A percentile compares a stretch with the other conserved stretches of the same genome.
phyloP scores from a whole-genome alignment of 2,329 filamentous ascomycete species.

The Fusarium buharicum region DNA sequence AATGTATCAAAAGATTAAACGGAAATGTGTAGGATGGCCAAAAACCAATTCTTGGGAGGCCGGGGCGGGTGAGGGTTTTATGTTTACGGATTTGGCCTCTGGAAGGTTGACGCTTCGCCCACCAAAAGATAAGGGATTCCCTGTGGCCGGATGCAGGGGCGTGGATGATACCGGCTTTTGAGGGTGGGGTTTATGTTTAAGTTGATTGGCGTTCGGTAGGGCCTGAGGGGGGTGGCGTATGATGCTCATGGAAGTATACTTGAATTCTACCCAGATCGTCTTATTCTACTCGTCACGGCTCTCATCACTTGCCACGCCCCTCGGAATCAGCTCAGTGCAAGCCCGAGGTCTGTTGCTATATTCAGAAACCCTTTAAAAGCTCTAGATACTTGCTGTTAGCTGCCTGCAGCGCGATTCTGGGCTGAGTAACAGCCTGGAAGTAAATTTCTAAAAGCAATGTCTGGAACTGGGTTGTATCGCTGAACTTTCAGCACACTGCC shows the following conservation, averaged over 20 bases:
- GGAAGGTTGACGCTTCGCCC: conserved; percentile 33
- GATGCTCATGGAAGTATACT: conserved; percentile 20
- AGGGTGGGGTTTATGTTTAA: conserved; percentile 24
- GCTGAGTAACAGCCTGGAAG: too few relatives aligned
- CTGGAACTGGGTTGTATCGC: conserved; percentile 6
- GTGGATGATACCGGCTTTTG: conserved; percentile 43
- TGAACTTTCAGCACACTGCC: conserved; percentile 21
- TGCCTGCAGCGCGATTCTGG: too few relatives aligned
- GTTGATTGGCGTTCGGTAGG: conserved; percentile 34
- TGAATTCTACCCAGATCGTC: conserved; percentile 18
- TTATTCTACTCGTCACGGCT: conserved; percentile 5
- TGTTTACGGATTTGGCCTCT: conserved; percentile 41
- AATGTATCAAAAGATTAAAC: conserved; percentile 37
- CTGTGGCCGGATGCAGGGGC: conserved; percentile 46
- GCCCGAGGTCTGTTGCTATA: neutral
- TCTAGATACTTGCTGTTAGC: too few relatives aligned
- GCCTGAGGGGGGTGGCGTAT: conserved; percentile 27
- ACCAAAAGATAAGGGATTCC: conserved; percentile 43
- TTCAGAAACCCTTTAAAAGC: too few relatives aligned
- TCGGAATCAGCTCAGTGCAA: neutral
- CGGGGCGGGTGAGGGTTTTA: conserved; percentile 45
- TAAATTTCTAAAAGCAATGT: neutral
- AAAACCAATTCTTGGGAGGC: conserved; percentile 21
- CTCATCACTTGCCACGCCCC: neutral
- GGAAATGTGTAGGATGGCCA: conserved; percentile 41